Percentiles rank a stretch among this genome's conserved stretches.
Conservation (phyloP, 2,329 filamentous ascomycete species). For the Penicillium sp. region DNA sequence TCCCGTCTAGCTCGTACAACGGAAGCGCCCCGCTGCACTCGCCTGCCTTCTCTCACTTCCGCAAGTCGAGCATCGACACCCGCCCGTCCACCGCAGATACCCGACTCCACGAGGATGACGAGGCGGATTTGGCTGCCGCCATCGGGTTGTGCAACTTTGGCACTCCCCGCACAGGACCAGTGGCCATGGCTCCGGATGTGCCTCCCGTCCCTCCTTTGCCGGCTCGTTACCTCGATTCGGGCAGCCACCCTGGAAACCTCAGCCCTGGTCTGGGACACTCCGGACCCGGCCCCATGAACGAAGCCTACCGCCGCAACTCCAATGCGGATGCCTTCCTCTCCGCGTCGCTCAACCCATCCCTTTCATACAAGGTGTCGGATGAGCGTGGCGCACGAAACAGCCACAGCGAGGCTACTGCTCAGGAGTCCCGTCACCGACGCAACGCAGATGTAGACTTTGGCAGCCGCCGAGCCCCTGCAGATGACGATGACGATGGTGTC, state of each 20-base stretch:
- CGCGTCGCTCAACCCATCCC: constrained; percentile 51
- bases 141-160: constrained; percentile 89
- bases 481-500: constrained; percentile 93
- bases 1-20: constrained; percentile 62
- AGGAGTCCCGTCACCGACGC: constrained; percentile 41
- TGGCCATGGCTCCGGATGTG: constrained; percentile 71
- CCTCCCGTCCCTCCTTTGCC: constrained; percentile 89
- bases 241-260: constrained; percentile 68
- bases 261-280: constrained; percentile 58
- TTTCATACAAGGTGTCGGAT: constrained; percentile 57
- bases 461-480: constrained; percentile 63
- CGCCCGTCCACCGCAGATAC: constrained; percentile 81
- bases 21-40: constrained; percentile 58
- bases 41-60: constrained; percentile 62
- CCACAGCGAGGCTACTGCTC: constrained; percentile 63
- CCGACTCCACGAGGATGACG: constrained; percentile 77
- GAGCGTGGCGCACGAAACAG: constrained; percentile 66
- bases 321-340: constrained; percentile 50
- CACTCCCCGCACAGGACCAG: constrained; percentile 72
- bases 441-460: constrained; percentile 46
- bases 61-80: constrained; percentile 75
- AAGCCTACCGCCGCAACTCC: constrained; percentile 43
- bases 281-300: constrained; percentile 45
- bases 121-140: constrained; percentile 85
- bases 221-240: constrained; percentile 72